A percentile compares a stretch with the other conserved stretches of the same genome.
phyloP scores from a whole-genome alignment of 75 land plant genomes.

The Adiantum capillusveneris region DNA sequence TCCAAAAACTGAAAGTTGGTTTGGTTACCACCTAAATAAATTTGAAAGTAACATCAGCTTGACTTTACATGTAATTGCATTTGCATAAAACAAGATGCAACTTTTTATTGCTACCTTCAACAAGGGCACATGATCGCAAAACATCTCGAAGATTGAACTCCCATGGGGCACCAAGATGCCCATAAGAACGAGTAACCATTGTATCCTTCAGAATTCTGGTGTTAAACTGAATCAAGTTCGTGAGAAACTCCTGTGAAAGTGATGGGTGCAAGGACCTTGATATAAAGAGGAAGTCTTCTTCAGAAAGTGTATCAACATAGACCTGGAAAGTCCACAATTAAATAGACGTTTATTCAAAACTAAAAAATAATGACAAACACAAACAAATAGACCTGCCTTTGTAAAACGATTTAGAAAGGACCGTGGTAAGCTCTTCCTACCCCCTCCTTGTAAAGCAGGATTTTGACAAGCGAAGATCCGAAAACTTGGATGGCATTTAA shows the following conservation, averaged over 20 bases:
- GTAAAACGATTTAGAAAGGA: constrained; percentile 98
- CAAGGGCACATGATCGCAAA: constrained; percentile 71
- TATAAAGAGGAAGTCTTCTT: constrained; percentile 76
- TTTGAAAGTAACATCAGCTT: no score
- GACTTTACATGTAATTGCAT: no score
- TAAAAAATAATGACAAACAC: no score
- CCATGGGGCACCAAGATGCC: constrained; percentile 93
- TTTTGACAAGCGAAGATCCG: constrained; percentile 98
- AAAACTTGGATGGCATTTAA: constrained; percentile 81
- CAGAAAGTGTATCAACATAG: constrained; percentile 68
- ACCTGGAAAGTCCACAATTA: constrained; percentile 52
- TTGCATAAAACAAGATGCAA: background rate
- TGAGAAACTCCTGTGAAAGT: constrained; percentile 41
- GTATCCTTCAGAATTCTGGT: constrained; percentile 60
- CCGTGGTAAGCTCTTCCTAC: constrained; percentile 91
- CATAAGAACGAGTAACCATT: constrained; percentile 69
- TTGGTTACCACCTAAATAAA: background rate
- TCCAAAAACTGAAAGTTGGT: constrained; percentile 34
- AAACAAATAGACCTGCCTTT: constrained; percentile 35
- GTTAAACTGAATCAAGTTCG: constrained; percentile 68
- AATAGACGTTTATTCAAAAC: no score
- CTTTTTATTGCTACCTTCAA: constrained; percentile 37
- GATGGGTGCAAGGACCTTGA: constrained; percentile 62
- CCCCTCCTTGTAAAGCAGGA: constrained; percentile 93
- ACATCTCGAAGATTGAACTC: constrained; percentile 99